Conservation (phyloP, 768 basidiomycete genomes). For the Russula vinacea region DNA sequence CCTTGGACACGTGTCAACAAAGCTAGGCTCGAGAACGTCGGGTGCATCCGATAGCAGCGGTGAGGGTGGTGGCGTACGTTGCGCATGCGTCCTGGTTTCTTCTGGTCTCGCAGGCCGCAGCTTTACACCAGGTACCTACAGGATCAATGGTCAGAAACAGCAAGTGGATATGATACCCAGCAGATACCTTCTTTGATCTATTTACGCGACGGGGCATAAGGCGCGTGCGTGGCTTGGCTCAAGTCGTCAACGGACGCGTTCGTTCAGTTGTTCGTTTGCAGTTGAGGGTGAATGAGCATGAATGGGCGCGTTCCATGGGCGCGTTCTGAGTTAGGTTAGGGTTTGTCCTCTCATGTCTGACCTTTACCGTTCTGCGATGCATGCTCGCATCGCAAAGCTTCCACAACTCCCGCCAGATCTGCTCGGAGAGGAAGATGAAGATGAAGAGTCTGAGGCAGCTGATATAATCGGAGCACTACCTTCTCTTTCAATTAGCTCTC, state of each 20-base stretch:
- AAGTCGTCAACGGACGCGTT: conserved; percentile 5
- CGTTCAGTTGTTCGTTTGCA: too few species aligned
- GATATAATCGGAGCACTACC: conserved; percentile 63
- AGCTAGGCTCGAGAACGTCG: conserved; percentile 27
- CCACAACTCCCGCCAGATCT: conserved; percentile 44
- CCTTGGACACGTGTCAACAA: conserved; percentile 46
- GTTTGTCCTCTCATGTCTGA: conserved; percentile 52
- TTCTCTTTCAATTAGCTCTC: conserved; percentile 58
- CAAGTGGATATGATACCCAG: background rate
- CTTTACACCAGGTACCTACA: conserved; percentile 78
- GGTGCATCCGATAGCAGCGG: conserved; percentile 42
- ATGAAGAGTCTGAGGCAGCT: conserved; percentile 53
- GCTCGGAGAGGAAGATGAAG: conserved; percentile 44
- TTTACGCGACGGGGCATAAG: conserved; percentile 47
- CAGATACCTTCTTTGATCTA: conserved; percentile 60
- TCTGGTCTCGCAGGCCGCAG: conserved; percentile 59
- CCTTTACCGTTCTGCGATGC: conserved; percentile 73
- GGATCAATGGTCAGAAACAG: background rate
- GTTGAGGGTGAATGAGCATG: too few species aligned
- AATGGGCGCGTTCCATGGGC: background rate
- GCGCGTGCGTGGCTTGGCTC: background rate
- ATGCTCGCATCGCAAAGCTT: conserved; percentile 71
- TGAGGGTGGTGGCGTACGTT: conserved; percentile 33
- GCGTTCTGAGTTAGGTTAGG: conserved; percentile 18
- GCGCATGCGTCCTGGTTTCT: conserved; percentile 28